Evolutionary conservation across 208 protist genomes (phyloP).

Genomic region (Leishmania amazonensis): DNA sequence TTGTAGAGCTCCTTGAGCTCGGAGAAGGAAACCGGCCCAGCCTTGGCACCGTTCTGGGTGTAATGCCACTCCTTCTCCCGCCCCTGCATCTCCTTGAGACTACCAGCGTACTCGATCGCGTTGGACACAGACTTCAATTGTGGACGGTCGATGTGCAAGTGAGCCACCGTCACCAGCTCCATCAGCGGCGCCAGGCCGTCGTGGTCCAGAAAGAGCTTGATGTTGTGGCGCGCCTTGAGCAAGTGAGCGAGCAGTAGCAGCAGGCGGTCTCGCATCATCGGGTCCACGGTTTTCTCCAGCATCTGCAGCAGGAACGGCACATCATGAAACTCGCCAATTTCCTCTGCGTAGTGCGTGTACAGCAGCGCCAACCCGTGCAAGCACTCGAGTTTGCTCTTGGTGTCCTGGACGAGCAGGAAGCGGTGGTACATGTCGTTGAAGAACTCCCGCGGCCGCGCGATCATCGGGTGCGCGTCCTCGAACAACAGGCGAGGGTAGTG

Average conservation of each 20-base stretch:
- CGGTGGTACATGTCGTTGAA: conserved; percentile 95
- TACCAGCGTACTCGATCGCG: conserved; percentile 74
- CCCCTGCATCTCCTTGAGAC: conserved; percentile 60
- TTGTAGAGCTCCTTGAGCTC: conserved; percentile 67
- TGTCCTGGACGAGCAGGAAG: conserved; percentile 86
- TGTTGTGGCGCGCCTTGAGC: conserved; percentile 78
- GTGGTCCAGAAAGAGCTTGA: conserved; percentile 93
- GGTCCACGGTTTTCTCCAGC: conserved; percentile 73
- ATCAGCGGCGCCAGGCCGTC: conserved; percentile 81
- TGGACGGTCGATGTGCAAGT: conserved; percentile 92
- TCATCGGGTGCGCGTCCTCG: conserved; percentile 66
- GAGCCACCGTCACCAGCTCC: conserved; percentile 91
- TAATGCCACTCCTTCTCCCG: conserved; percentile 94
- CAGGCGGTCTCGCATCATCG: conserved; percentile 86
- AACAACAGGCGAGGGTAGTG: conserved; percentile 92
- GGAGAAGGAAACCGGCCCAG: conserved; percentile 71
- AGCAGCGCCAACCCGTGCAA: conserved; percentile 91
- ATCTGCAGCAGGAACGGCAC: conserved; percentile 82
- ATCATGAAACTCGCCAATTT: conserved; percentile 88
- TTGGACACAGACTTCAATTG: conserved; percentile 73
- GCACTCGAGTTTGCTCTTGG: conserved; percentile 71
- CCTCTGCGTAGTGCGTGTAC: conserved; percentile 84
- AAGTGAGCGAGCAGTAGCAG: conserved; percentile 81
- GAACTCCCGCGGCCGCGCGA: conserved; percentile 85
- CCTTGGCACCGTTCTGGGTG: conserved; percentile 30